Evolutionary conservation across 176 grass and related monocot species (phyloP), one percentile per base, ranked within the genome.

Genomic region (Triticum turgidum): DNA sequence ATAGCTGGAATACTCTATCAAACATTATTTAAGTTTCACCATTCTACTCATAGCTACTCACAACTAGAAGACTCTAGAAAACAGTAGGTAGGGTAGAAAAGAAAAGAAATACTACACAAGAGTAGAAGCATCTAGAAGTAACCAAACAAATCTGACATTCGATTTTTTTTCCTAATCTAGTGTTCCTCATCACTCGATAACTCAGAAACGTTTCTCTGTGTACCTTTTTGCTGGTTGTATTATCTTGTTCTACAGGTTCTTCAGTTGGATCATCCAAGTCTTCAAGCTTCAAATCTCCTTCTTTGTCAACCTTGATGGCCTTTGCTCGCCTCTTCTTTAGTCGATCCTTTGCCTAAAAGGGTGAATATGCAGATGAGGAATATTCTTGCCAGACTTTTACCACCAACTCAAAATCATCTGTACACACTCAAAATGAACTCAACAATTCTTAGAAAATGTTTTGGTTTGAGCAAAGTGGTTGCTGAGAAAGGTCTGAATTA

Each of bases 211-310:
- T 76, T 80, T 76, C 45, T 67, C 41, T 18, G 33, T 66, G 30
- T 89, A 99, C 97, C 94, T 93, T 99, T 90, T 97, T 99, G 82
- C 77, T 99, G 47, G 61, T 61, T 62, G 78, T 72, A 82, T 89
- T 89, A 69, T 93, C 92, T 90, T 91, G 89, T 35, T 93, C 94
- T 38, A 47, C 72, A 61, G 42, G 59, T 44, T 93, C 87, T n/a
- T 88, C 61, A 82, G 49, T 76, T 76, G 62, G 63, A 59, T 93
- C 92, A 87, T 89, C 88, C 18, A 96, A 91, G 9, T 99, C 94
- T 82, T 99, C 90, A 9, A 99, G 84, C n/a, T 76, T 91, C 80
- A 97, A 89, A 90, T 99, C 92, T 77, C 94, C 97, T 22, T 97
- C 90, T 78, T 80, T 92, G 90, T 97, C 97, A 63, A 94, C 94